These are phyloP conservation scores for Fusarium sp. DNA, from an alignment of 2,329 filamentous ascomycete genomes.

Conservation along the genomic window DNA sequence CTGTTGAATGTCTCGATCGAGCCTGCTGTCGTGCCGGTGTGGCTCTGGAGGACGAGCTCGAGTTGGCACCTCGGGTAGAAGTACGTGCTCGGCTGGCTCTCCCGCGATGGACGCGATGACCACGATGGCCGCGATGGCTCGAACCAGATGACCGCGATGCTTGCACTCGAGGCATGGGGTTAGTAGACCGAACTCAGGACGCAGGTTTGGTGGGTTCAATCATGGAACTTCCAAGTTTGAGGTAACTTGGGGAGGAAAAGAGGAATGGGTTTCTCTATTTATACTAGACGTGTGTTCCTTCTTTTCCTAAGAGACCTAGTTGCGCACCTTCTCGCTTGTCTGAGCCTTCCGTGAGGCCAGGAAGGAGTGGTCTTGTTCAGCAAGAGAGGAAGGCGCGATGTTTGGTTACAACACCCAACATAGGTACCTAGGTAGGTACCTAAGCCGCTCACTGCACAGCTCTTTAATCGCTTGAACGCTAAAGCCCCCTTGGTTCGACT, in stretches of 20 bases:
- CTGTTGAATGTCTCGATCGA: not conserved
- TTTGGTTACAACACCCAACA: not conserved
- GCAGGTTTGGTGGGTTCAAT: not conserved
- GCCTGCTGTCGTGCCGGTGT: conserved; percentile 2
- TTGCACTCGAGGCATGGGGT: conserved; percentile 28
- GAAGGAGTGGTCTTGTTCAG: not conserved
- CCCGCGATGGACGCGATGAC: conserved; percentile 14
- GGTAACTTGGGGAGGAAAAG: not conserved
- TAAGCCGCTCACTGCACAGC: not conserved
- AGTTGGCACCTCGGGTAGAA: conserved; percentile 3
- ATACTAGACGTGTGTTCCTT: not conserved
- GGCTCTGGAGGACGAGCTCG: conserved; percentile 18
- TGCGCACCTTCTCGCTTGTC: not conserved
- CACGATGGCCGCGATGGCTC: conserved; percentile 13
- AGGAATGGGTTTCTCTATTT: not conserved
- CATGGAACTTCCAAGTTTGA: not conserved
- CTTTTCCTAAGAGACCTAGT: not conserved
- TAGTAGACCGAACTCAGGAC: not conserved
- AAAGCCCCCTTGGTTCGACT: not conserved
- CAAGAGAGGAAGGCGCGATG: not conserved
- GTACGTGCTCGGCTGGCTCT: conserved; percentile 6
- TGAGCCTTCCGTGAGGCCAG: not conserved
- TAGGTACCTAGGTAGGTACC: too few species aligned
- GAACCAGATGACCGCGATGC: conserved; percentile 18
- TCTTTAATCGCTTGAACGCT: not conserved